A percentile compares a stretch with the other conserved stretches of the same genome.
Evolutionary conservation across 495 filamentous ascomycete genomes (phyloP).

Genomic region (Podospora comata): DNA sequence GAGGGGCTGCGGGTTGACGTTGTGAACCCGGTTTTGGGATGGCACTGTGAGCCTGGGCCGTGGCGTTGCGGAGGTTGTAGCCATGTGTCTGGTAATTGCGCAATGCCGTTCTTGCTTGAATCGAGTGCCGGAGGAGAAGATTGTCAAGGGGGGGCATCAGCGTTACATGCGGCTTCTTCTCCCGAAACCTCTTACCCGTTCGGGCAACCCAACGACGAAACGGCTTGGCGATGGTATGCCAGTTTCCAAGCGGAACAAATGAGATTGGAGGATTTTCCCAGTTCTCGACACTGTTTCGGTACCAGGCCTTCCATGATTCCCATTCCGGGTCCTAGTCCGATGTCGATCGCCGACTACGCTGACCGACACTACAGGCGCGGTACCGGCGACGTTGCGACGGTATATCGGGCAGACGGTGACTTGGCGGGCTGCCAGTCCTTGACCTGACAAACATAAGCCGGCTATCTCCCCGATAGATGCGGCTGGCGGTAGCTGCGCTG

Average conservation of each 20-base stretch:
- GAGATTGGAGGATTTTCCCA: constrained; percentile 5
- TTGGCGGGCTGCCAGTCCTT: neutral
- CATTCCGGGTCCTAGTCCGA: constrained; percentile 14
- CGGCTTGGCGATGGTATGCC: constrained; percentile 12
- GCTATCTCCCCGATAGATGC: neutral
- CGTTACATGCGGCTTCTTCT: constrained; percentile 19
- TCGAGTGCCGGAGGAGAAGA: constrained; percentile 1
- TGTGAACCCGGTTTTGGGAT: constrained; percentile 17
- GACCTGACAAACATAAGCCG: neutral
- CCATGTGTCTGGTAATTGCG: neutral
- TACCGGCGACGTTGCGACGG: neutral
- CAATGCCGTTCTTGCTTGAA: constrained; percentile 10
- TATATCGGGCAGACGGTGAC: constrained; percentile 9
- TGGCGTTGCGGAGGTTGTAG: neutral
- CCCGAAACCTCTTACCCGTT: constrained; percentile 18
- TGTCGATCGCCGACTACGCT: constrained; percentile 9
- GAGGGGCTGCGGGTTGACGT: neutral
- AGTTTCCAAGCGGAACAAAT: neutral
- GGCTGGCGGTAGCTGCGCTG: neutral
- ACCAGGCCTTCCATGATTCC: constrained; percentile 23
- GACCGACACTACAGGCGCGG: neutral
- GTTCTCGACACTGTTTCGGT: constrained; percentile 14
- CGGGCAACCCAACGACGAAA: constrained; percentile 12
- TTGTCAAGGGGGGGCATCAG: neutral
- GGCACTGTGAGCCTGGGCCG: neutral